Evolutionary conservation across 139 green algal genomes (phyloP), one percentile per base, ranked within the genome.

Genomic region (Asterochloris erici): DNA sequence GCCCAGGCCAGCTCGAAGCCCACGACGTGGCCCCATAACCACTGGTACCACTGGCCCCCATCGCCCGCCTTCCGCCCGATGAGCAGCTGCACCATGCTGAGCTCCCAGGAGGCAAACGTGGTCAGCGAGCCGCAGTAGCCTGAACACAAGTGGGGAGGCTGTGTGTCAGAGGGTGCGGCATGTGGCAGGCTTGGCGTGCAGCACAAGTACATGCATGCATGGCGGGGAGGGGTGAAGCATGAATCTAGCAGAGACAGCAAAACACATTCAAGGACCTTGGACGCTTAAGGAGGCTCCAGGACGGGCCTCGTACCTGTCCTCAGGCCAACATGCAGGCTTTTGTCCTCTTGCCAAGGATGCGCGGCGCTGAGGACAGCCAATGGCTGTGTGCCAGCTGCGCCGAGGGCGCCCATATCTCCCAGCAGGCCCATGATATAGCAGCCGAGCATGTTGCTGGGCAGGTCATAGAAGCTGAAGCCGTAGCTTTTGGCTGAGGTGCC

Each of bases 71-170:
- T 74, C 28, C 84, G 77, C 9, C 84, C 84, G 19, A 87, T 84
- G 21, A 87, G 26, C 47, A 78, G n/a, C 61, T 64, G 66, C 21
- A 84, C 68, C 64, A 88, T 73, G 73, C 93, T 86, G n/a, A 91
- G 19, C 17, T 91, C 81, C 94, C 94, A 98, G 79, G 87, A 91
- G 9, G 93, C 89, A 84, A 96, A 97, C 0, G 94, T 98, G 9
- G 94, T 98, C 12, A 97, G 81, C 9, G 88, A 95, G 29, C 94
- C 94, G 74, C 94, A 98, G 66, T 91, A 96, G 0, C 94, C 94
- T 54, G 38, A 54, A 6, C 38, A 54, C 38, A 54, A 6, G 38
- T 2, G 38, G 38, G 38, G 38, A 6, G 38, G 38, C 38, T 54
- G 38, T 54, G 38, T 54, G 6, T 54, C 38, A 54, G 38, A 54